phyloP scores from a whole-genome alignment of 2,329 filamentous ascomycete species.

The Fonsecaea pedrosoi region DNA sequence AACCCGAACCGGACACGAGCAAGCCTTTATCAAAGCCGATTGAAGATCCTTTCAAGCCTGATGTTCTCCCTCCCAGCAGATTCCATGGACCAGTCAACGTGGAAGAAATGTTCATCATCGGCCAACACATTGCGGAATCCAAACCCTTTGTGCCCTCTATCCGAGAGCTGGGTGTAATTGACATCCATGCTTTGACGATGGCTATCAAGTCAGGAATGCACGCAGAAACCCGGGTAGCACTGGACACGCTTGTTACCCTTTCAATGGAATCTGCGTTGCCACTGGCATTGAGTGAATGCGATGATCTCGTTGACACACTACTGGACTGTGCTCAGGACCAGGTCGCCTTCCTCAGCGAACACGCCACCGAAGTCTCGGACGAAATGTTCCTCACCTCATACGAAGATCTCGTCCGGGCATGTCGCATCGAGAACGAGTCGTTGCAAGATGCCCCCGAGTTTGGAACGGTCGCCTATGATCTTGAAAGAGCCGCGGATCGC shows the following conservation, averaged over 20 bases:
- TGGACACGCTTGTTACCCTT: slow-evolving; percentile 80
- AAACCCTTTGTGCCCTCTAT: slow-evolving; percentile 78
- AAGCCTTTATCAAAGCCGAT: slow-evolving; percentile 49
- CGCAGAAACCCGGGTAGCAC: slow-evolving; percentile 83
- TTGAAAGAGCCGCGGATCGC: slow-evolving; percentile 84
- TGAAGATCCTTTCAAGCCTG: slow-evolving; percentile 55
- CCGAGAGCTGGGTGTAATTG: slow-evolving; percentile 82
- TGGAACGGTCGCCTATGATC: slow-evolving; percentile 77
- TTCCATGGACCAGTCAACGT: slow-evolving; percentile 77
- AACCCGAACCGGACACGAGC: slow-evolving; percentile 44
- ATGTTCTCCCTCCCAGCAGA: slow-evolving; percentile 54
- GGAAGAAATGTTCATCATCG: slow-evolving; percentile 67
- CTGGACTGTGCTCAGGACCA: slow-evolving; percentile 92
- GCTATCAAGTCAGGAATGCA: slow-evolving; percentile 89
- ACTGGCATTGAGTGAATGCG: slow-evolving; percentile 76
- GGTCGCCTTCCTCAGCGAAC: slow-evolving; percentile 80
- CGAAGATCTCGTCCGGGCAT: slow-evolving; percentile 84
- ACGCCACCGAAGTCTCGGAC: slow-evolving; percentile 84
- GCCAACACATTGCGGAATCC: slow-evolving; percentile 69
- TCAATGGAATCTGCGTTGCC: slow-evolving; percentile 68
- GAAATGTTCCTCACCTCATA: slow-evolving; percentile 83
- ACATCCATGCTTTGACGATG: slow-evolving; percentile 87
- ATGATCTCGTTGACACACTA: slow-evolving; percentile 85
- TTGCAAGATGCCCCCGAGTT: slow-evolving; percentile 76
- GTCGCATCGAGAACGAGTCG: slow-evolving; percentile 73